Conservation (phyloP, 1,139 yeast species). For the Yamadazyma songkhlaensis region DNA sequence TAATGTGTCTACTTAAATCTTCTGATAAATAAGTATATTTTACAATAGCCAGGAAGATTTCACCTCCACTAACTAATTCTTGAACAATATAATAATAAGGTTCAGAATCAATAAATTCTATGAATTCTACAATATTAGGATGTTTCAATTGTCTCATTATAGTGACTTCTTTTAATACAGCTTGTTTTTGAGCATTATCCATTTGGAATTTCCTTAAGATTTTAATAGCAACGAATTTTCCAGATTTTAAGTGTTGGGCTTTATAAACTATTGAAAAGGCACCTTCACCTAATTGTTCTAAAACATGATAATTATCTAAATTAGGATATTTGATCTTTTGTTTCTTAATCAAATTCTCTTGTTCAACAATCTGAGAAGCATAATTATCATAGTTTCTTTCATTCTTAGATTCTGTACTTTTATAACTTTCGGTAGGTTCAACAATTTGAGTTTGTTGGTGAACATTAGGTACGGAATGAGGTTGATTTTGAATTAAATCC, state of each 20-base stretch:
- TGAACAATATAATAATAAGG: constrained; percentile 52
- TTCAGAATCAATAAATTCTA: constrained; percentile 48
- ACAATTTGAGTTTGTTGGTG: neutral
- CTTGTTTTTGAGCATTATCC: constrained; percentile 52
- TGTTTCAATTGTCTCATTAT: constrained; percentile 56
- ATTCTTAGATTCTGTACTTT: neutral
- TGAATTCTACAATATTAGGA: constrained; percentile 46
- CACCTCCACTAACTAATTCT: constrained; percentile 55
- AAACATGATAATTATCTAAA: constrained; percentile 48
- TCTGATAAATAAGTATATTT: constrained; percentile 56
- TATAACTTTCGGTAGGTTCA: neutral
- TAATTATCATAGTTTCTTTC: constrained; percentile 1
- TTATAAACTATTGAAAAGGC: constrained; percentile 87
- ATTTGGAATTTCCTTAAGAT: constrained; percentile 53
- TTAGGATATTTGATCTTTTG: constrained; percentile 42
- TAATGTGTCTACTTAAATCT: constrained; percentile 51
- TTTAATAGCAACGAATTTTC: constrained; percentile 67
- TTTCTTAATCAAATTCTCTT: constrained; percentile 45
- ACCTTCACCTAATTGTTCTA: constrained; percentile 84
- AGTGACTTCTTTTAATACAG: constrained; percentile 56
- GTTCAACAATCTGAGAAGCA: constrained; percentile 61
- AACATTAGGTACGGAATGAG: constrained; percentile 1
- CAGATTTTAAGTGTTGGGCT: constrained; percentile 47
- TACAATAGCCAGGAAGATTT: constrained; percentile 55
- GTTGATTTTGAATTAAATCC: constrained; percentile 6